Evolutionary conservation across 2,329 filamentous ascomycete species (phyloP).

Genomic region (Hypoxylon sp.): DNA sequence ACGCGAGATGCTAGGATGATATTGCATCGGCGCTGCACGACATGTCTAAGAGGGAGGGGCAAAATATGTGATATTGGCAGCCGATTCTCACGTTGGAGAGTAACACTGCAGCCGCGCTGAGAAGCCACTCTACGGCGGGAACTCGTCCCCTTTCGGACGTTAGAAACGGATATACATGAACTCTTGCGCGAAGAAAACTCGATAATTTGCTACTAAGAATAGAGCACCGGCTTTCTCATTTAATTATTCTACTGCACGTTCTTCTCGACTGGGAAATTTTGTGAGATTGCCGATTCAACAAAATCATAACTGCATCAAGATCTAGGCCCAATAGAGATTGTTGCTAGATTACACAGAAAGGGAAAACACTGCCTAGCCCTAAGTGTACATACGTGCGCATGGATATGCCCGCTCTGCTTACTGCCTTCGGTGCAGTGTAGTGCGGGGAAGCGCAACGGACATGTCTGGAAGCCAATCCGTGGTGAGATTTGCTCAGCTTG

Average conservation of each 20-base stretch:
- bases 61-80: slow-evolving; percentile 32
- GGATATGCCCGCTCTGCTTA: slow-evolving; percentile 24
- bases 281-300: slow-evolving; percentile 18
- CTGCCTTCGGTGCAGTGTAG: slow-evolving; percentile 13
- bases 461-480: slow-evolving; percentile 24
- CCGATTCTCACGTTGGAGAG: slow-evolving; percentile 35
- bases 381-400: slow-evolving; percentile 15
- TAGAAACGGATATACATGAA: slow-evolving; percentile 29
- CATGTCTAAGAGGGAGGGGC: slow-evolving; percentile 25
- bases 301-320: slow-evolving; percentile 1
- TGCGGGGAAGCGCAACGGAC: slow-evolving; percentile 39
- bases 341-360: slow-evolving; percentile 5
- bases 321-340: slow-evolving; percentile 9
- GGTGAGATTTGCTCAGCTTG: slow-evolving; percentile 41
- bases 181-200: slow-evolving; percentile 12
- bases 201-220: slow-evolving; percentile 34
- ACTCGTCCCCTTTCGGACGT: slow-evolving; percentile 13
- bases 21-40: slow-evolving; percentile 30
- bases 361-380: neutral
- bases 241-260: slow-evolving; percentile 5
- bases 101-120: slow-evolving; percentile 39
- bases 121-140: slow-evolving; percentile 27
- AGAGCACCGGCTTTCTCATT: slow-evolving; percentile 16
- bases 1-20: slow-evolving; percentile 18
- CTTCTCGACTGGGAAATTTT: slow-evolving; percentile 5